Evolutionary conservation across 2,329 filamentous ascomycete genomes (phyloP), one percentile per base, ranked within the genome.

Genomic region (Ophioceras dolichostomum): DNA sequence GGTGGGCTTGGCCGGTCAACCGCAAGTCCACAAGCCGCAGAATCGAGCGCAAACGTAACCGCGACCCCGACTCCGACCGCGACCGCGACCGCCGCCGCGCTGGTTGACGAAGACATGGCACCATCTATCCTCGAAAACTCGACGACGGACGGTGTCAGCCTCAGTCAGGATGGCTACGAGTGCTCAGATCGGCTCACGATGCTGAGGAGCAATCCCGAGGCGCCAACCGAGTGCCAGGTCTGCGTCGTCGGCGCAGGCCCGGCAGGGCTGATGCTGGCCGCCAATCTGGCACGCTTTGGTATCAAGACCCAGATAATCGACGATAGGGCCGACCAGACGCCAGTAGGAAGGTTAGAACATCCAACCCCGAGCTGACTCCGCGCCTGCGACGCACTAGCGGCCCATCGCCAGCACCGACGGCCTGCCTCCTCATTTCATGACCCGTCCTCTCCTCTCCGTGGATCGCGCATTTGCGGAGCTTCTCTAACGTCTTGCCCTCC

Each of bases 221-320:
- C 61, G n/a, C 62, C 64, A 13, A 51, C 59, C 42, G 53, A 49
- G 47, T 54, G 45, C 39, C 54, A 57, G 39, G 50, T 60, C 13
- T 56, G 67, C 45, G 60, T 74, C 36, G 65, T 74, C 38, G 70
- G 70, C 41, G 70, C 70, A 36, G 70, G 70, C 12, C 70, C 70
- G 3, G 68, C 70, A 12, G 70, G 70, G 40, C 58, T 74, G 40
- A 73, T 73, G 67, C 55, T 72, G 45, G 67, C 64, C 36, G 59
- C 62, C 45, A 65, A 65, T 42, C 58, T 79, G n/a, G 65, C 68
- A 13, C 67, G 74, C 3, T 76, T 70, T 46, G 74, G 73, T 12
- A 68, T 79, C 45, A 67, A 67, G 32, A 63, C 67, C 4, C 60
- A 60, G 17, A 62, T 78, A 36, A 60, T 79, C 39, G 76, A 79